Conservation (phyloP, 805 yeast species). For the Clavispora santaluciae region DNA sequence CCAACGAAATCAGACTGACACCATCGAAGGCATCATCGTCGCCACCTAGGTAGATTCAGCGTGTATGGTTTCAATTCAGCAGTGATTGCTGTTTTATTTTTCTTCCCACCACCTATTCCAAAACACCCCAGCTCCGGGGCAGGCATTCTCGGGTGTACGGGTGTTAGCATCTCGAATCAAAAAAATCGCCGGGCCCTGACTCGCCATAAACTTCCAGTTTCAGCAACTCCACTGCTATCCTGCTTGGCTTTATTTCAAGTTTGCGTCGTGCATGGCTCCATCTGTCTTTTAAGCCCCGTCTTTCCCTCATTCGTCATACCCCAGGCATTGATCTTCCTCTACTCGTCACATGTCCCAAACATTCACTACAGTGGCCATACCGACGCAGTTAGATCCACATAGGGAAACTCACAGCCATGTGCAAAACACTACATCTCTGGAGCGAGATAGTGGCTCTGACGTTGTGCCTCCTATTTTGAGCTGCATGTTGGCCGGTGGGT, state of each 20-base stretch:
- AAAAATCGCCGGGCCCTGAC: background rate
- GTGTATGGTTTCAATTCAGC: too few species aligned
- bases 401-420: slow-evolving; percentile 4
- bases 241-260: background rate
- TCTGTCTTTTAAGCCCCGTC: background rate
- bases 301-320: background rate
- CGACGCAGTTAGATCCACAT: slow-evolving; percentile 17
- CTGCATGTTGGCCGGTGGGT: slow-evolving; percentile 84
- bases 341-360: slow-evolving; percentile 10
- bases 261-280: background rate
- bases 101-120: too few species aligned
- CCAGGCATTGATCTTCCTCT: background rate
- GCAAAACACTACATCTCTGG: background rate
- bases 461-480: slow-evolving; percentile 42
- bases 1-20: too few species aligned
- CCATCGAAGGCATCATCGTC: too few species aligned
- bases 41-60: too few species aligned
- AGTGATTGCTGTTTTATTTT: too few species aligned
- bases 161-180: background rate
- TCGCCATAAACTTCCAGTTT: background rate
- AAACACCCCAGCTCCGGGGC: too few species aligned
- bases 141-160: background rate
- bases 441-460: background rate
- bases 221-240: background rate
- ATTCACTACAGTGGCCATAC: slow-evolving; percentile 16